Evolutionary conservation across 768 basidiomycete species (phyloP), one percentile per base, ranked within the genome.

Genomic region (Leucocoprinus sp.): DNA sequence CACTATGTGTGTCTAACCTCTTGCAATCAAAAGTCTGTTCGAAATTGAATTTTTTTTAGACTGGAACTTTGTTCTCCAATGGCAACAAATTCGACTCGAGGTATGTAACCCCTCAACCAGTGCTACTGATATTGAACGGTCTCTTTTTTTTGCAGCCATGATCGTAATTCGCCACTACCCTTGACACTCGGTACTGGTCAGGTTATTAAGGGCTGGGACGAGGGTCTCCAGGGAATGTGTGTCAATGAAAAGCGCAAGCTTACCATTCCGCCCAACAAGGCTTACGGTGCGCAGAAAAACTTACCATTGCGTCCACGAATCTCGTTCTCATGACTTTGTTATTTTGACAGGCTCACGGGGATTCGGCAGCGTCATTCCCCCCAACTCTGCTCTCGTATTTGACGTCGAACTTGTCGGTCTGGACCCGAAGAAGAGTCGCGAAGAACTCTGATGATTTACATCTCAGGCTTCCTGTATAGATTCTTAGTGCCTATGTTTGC

Each of bases 51-150:
- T 15, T 5, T 17, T 2, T 42, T 8, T 62, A 93, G 78, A 90
- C 88, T 3, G 93, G 93, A 3, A 93, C 75, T 7, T 63, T 97
- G 41, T 80, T 80, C 54, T 63, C 74, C 8, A 79, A 71, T 41
- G 91, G 91, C 6, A 74, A 74, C 48, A 85, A 93, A 60, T 97
- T 97, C 55, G 93, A 97, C 63, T 93, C 90, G 7, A 92, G 89
- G 76, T 84, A 55, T 5, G 72, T 55, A 38, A 1, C 22, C 0
- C 18, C 4, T 21, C 4, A 40, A 15, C 23, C 15, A 1, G n/a
- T n/a, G n/a, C 6, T 31, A 24, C 31, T 26, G 5, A 34, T 45
- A 14, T 36, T 7, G 21, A 48, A 27, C 26, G 23, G 8, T 17
- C 1, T 14, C 37, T 19, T 14, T 11, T 17, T 11, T 8, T 38